A percentile compares a stretch with the other conserved stretches of the same genome.
Conservation (phyloP, 2,329 filamentous ascomycete genomes). For the Cladobotryum protrusum region DNA sequence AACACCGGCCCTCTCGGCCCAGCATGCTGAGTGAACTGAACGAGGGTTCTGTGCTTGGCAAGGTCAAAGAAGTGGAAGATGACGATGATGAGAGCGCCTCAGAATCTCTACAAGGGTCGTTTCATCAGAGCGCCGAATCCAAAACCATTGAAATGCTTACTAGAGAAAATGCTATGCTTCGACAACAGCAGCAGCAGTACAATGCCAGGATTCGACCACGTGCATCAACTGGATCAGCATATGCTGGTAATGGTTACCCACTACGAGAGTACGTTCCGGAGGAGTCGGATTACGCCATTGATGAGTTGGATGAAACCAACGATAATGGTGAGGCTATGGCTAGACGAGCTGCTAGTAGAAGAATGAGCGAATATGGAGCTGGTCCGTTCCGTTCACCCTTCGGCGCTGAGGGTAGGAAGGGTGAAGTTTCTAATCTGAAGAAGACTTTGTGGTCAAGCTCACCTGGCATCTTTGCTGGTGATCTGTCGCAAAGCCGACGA, state of each 20-base stretch:
- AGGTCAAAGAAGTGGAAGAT: slow-evolving; percentile 65
- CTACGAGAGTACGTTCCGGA: slow-evolving; percentile 55
- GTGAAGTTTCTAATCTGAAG: slow-evolving; percentile 53
- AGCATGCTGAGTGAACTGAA: slow-evolving; percentile 71
- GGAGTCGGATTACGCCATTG: slow-evolving; percentile 66
- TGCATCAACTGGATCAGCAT: slow-evolving; percentile 50
- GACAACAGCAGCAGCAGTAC: slow-evolving; percentile 47
- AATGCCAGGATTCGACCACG: slow-evolving; percentile 50
- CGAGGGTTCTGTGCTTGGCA: slow-evolving; percentile 55
- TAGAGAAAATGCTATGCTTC: slow-evolving; percentile 56
- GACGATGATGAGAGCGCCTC: slow-evolving; percentile 57
- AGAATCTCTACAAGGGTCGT: slow-evolving; percentile 41
- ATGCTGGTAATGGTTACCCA: slow-evolving; percentile 52
- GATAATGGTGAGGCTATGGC: slow-evolving; percentile 43
- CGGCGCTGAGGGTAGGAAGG: slow-evolving; percentile 53
- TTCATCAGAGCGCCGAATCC: slow-evolving; percentile 50
- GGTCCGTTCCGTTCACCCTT: slow-evolving; percentile 43
- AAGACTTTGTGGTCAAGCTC: slow-evolving; percentile 67
- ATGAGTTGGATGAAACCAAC: slow-evolving; percentile 59
- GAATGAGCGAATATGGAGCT: slow-evolving; percentile 53
- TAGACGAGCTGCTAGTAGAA: slow-evolving; percentile 41
- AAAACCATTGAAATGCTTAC: slow-evolving; percentile 59
- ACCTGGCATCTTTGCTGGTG: slow-evolving; percentile 57
- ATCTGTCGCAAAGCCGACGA: slow-evolving; percentile 66
- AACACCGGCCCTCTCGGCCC: slow-evolving; percentile 74